Evolutionary conservation across 2,329 filamentous ascomycete species (phyloP).

Genomic region (Claviceps sorghi): DNA sequence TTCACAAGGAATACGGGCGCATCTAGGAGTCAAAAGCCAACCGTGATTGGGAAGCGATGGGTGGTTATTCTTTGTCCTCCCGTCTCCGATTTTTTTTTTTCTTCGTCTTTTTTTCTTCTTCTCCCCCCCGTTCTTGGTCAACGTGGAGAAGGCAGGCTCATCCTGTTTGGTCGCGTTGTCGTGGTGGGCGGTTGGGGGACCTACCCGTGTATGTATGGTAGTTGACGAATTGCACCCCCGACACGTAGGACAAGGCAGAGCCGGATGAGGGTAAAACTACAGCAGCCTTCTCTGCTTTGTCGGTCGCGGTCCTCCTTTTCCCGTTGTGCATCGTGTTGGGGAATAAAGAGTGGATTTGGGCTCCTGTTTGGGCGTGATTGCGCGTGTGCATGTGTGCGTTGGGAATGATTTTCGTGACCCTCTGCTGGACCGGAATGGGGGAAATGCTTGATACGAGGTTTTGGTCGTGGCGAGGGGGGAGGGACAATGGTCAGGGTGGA

Average conservation of each 20-base stretch:
- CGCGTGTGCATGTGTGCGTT: background rate
- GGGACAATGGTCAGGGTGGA: too few relatives aligned
- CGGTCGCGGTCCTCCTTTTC: background rate
- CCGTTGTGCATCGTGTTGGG: background rate
- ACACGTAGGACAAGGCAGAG: background rate
- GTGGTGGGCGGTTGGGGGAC: too few relatives aligned
- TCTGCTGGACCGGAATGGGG: too few relatives aligned
- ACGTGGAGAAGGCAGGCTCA: background rate
- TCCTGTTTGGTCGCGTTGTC: too few relatives aligned
- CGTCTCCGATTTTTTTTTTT: background rate
- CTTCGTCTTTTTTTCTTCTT: background rate
- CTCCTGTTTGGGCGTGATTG: too few relatives aligned
- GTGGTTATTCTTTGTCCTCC: background rate
- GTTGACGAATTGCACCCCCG: too few relatives aligned
- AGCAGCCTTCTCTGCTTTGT: too few relatives aligned
- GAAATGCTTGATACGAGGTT: too few relatives aligned
- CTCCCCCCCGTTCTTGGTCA: background rate
- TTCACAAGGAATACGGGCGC: background rate
- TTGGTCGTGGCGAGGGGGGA: too few relatives aligned
- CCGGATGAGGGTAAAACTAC: too few relatives aligned
- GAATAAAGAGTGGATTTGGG: background rate
- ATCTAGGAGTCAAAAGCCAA: conserved; percentile 2
- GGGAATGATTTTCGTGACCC: too few relatives aligned
- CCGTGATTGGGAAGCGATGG: background rate
- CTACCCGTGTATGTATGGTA: background rate